These are phyloP conservation scores for Houttuynia cordata DNA, from an alignment of 164 flowering plant genomes.

Conservation along the genomic window DNA sequence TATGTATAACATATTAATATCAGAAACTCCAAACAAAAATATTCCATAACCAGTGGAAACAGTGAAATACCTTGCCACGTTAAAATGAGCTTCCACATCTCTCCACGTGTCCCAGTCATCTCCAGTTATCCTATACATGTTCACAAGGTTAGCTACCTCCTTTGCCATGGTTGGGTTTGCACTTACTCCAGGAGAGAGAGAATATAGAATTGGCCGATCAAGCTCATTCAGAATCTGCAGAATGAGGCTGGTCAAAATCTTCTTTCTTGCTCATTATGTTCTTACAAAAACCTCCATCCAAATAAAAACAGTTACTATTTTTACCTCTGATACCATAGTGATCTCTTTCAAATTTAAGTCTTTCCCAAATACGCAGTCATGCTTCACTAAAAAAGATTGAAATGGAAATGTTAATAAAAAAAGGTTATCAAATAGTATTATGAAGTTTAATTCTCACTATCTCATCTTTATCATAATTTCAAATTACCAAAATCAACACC, in stretches of 20 bases:
- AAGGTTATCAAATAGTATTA: too few relatives aligned
- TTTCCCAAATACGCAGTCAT: slow-evolving; percentile 90
- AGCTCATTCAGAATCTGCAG: slow-evolving; percentile 53
- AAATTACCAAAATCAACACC: slow-evolving; percentile 83
- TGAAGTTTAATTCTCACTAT: too few relatives aligned
- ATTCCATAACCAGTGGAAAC: too few relatives aligned
- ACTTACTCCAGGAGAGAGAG: slow-evolving; percentile 84
- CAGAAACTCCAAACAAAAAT: neutral
- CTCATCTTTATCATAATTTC: too few relatives aligned
- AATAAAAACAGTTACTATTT: neutral
- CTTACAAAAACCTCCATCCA: too few relatives aligned
- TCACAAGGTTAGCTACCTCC: slow-evolving; percentile 41
- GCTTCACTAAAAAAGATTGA: slow-evolving; percentile 52
- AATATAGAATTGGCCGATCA: slow-evolving; percentile 57
- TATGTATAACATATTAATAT: neutral
- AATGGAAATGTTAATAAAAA: neutral
- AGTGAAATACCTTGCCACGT: slow-evolving; percentile 48
- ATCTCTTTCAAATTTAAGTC: slow-evolving; percentile 71
- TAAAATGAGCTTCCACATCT: slow-evolving; percentile 67
- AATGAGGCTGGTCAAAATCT: slow-evolving; percentile 3
- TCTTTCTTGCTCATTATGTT: neutral
- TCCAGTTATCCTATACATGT: slow-evolving; percentile 86
- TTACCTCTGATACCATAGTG: slow-evolving; percentile 64
- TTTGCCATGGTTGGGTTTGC: slow-evolving; percentile 75
- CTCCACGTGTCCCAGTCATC: slow-evolving; percentile 94